These are phyloP conservation scores for Citrullus colocynthis DNA, from an alignment of 306 rosid species.

Conservation along the genomic window DNA sequence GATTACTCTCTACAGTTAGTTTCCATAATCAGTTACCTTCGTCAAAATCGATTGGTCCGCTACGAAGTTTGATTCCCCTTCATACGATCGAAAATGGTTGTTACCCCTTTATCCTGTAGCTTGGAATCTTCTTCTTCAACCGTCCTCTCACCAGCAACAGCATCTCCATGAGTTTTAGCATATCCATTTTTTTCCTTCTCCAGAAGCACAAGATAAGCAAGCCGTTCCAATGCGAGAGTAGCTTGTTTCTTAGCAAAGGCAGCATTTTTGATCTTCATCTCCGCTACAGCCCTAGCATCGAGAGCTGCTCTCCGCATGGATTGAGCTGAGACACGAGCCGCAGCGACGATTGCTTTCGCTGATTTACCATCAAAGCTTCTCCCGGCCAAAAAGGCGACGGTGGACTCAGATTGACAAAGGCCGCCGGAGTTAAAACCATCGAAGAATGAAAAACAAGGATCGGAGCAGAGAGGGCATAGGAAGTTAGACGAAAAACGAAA, in stretches of 20 bases:
- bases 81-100: neutral
- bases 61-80: neutral
- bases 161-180: neutral
- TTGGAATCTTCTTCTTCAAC: neutral
- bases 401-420: neutral
- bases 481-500: conserved; percentile 17
- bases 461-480: conserved; percentile 39
- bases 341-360: neutral
- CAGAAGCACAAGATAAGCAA: conserved; percentile 20
- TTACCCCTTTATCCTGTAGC: neutral
- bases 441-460: conserved; percentile 36
- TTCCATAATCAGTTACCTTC: neutral
- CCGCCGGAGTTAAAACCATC: neutral
- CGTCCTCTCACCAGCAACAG: neutral
- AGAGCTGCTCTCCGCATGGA: conserved; percentile 36
- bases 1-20: neutral
- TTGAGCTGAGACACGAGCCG: conserved; percentile 30
- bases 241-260: conserved; percentile 46
- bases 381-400: neutral
- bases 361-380: neutral
- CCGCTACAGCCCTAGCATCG: conserved; percentile 31
- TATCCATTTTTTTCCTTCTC: conserved; percentile 13
- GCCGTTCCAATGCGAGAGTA: conserved; percentile 34
- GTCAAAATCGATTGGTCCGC: neutral
- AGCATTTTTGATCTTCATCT: conserved; percentile 35